Percentiles rank a stretch among this genome's conserved stretches.
Conservation (phyloP, 2,329 filamentous ascomycete species). For the Verticillium alfalfae region DNA sequence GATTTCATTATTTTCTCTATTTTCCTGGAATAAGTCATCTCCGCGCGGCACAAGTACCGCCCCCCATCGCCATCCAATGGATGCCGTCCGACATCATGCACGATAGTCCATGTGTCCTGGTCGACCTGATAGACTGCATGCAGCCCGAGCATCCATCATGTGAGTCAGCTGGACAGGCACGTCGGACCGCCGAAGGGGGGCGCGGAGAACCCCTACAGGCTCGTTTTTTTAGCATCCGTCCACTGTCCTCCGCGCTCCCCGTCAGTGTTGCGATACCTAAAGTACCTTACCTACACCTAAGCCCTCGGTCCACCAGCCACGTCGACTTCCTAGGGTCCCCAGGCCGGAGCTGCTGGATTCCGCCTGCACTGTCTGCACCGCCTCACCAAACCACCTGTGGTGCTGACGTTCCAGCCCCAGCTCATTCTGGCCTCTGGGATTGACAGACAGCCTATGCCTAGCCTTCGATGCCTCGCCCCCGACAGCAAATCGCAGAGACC, state of each 20-base stretch:
- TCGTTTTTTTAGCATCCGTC: too few relatives aligned
- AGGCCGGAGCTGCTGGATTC: not conserved
- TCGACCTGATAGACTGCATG: not conserved
- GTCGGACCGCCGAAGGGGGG: not conserved
- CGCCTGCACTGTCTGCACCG: not conserved
- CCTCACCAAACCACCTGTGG: not conserved
- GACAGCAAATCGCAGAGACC: not conserved
- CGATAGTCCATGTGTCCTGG: not conserved
- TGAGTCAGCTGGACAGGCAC: not conserved
- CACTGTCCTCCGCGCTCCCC: too few relatives aligned
- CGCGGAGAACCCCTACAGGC: too few relatives aligned
- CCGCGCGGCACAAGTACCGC: not conserved
- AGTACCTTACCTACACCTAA: too few relatives aligned
- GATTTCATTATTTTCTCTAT: not conserved
- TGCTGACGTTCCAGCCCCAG: not conserved
- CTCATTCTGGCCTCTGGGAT: not conserved
- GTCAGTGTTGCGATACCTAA: too few relatives aligned
- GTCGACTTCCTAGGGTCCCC: not conserved
- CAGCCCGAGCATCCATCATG: not conserved
- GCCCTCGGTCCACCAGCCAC: not conserved
- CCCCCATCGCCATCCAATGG: not conserved
- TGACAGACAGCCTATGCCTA: not conserved
- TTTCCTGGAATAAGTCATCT: not conserved
- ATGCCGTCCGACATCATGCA: not conserved
- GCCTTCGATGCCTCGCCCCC: not conserved